Evolutionary conservation across 1,139 yeast genomes (phyloP).

Genomic region (Hyphopichia buzzinii): DNA sequence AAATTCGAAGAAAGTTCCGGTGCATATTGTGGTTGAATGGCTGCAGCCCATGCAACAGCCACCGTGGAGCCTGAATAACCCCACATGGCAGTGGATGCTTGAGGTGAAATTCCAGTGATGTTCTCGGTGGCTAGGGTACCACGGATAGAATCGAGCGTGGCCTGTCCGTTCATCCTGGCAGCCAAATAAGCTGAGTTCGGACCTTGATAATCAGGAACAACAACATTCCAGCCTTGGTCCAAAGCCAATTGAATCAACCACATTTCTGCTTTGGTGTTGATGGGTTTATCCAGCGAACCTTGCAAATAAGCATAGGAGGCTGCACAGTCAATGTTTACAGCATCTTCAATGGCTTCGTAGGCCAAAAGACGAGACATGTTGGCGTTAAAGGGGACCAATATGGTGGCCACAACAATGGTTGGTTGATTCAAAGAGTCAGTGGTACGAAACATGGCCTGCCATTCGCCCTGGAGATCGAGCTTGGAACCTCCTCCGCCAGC

Average conservation of each 20-base stretch:
- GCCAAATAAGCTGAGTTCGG: slow-evolving; percentile 25
- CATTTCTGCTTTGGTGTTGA: slow-evolving; percentile 22
- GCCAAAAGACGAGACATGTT: slow-evolving; percentile 27
- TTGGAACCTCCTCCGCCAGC: not conserved
- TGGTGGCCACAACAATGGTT: slow-evolving; percentile 28
- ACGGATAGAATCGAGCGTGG: slow-evolving; percentile 25
- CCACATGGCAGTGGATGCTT: slow-evolving; percentile 27
- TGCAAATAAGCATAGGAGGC: slow-evolving; percentile 27
- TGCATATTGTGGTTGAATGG: slow-evolving; percentile 30
- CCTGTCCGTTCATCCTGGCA: slow-evolving; percentile 27
- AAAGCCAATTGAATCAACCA: slow-evolving; percentile 22
- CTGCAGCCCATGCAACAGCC: slow-evolving; percentile 35
- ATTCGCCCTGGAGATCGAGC: slow-evolving; percentile 18
- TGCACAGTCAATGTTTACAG: slow-evolving; percentile 27
- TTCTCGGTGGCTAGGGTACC: slow-evolving; percentile 21
- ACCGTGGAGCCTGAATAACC: slow-evolving; percentile 40
- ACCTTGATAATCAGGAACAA: slow-evolving; percentile 35
- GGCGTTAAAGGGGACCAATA: slow-evolving; percentile 30
- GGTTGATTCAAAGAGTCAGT: slow-evolving; percentile 32
- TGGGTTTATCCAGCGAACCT: slow-evolving; percentile 19
- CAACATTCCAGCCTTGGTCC: slow-evolving; percentile 30
- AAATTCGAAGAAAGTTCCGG: slow-evolving; percentile 24
- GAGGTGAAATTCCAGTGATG: slow-evolving; percentile 20
- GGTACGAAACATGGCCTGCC: slow-evolving; percentile 36
- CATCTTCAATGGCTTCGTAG: slow-evolving; percentile 35